Evolutionary conservation across 306 rosid genomes (phyloP).

Genomic region (Pyrus bretschneideri): DNA sequence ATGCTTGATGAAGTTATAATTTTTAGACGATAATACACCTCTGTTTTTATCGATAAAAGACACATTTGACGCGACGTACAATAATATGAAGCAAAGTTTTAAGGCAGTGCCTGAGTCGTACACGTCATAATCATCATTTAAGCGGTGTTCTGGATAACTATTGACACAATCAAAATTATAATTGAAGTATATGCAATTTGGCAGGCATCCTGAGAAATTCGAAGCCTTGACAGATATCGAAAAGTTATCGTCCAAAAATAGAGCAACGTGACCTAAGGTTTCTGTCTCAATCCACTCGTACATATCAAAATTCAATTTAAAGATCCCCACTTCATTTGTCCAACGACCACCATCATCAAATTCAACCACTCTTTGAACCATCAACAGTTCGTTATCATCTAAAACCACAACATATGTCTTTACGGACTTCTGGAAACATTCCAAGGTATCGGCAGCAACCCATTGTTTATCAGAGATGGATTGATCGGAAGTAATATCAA

Average conservation of each 20-base stretch:
- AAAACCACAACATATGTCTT: not conserved
- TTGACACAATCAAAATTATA: not conserved
- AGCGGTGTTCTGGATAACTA: not conserved
- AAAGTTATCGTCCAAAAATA: not conserved
- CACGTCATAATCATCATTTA: not conserved
- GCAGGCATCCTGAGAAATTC: not conserved
- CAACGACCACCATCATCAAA: not conserved
- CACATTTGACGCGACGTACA: not conserved
- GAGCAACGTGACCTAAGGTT: not conserved
- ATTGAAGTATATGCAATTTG: not conserved
- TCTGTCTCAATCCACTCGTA: not conserved
- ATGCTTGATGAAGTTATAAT: too few relatives aligned
- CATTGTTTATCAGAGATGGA: not conserved
- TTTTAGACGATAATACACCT: too few relatives aligned
- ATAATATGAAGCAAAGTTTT: not conserved
- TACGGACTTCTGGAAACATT: not conserved
- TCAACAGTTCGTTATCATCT: not conserved
- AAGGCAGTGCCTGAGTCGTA: not conserved
- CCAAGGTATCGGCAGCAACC: not conserved
- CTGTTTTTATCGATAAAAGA: too few relatives aligned
- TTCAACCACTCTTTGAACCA: not conserved
- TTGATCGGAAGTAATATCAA: not conserved
- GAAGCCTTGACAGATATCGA: not conserved
- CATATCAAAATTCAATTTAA: not conserved
- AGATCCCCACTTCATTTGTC: not conserved